These are phyloP conservation scores for Yarrowia yakushimensis DNA, from an alignment of 805 yeast species.

Conservation along the genomic window DNA sequence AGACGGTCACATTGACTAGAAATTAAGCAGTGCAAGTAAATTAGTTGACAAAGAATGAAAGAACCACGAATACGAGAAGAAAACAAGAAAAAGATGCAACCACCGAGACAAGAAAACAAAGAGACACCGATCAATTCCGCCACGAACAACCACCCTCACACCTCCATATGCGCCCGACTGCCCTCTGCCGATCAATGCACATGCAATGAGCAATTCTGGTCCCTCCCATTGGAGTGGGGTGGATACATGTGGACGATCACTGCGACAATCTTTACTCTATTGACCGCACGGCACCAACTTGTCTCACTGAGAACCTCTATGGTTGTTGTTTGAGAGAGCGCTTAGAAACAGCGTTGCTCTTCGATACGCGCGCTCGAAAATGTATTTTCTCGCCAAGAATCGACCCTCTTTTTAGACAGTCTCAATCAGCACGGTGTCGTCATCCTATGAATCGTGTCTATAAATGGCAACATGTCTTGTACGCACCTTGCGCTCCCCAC, in stretches of 20 bases:
- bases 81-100: no score
- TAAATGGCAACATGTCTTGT: no score
- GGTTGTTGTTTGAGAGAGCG: background rate
- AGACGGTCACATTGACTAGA: no score
- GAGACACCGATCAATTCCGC: no score
- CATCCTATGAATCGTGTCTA: no score
- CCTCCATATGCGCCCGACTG: background rate
- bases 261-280: slow-evolving; percentile 6
- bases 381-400: no score
- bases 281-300: slow-evolving; percentile 6
- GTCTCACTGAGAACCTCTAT: background rate
- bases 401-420: no score
- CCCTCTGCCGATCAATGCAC: background rate
- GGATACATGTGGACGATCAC: background rate
- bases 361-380: no score
- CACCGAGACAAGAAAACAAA: background rate
- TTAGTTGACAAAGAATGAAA: no score
- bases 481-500: background rate
- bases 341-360: background rate
- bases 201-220: slow-evolving; percentile 14
- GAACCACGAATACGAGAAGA: no score
- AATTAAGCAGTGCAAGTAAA: background rate
- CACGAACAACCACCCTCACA: background rate
- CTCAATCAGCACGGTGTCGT: no score
- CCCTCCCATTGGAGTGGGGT: slow-evolving; percentile 1